Evolutionary conservation across 164 flowering plant species (phyloP), one percentile per base, ranked within the genome.

Genomic region (Piper betle): DNA sequence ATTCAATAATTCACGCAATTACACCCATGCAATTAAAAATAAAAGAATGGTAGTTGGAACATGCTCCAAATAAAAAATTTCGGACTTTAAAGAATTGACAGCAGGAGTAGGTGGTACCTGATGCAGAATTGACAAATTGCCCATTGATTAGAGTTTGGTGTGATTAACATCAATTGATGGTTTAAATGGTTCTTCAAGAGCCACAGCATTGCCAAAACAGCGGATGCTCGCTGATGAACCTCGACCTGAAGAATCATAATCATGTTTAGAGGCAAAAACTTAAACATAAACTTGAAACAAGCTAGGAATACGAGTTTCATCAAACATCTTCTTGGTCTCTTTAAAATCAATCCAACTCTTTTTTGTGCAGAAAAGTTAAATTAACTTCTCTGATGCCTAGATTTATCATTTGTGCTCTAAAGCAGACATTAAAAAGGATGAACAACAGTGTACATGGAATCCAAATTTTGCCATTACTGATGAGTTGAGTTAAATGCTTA

Each of bases 71-170:
- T 38, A 16, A n/a, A n/a, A 38, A 1, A n/a, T 8, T 17, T 15
- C 10, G 16, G 10, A 15, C 9, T 58, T 18, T 15, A 4, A 58
- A 0, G 18, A 3, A 17, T 17, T 39, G 17, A 43, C 39, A n/a
- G n/a, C n/a, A 16, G 10, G 7, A 38, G 15, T 25, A 13, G 3
- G 0, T 25, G 11, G 33, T 46, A 85, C 91, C 91, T 58, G 91
- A 80, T 58, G 80, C 91, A 8, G 91, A 67, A 74, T 85, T 83
- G 20, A 82, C 84, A 68, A 82, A 85, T 18, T 85, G 25, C 5
- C 91, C 91, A 70, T 80, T 66, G 50, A 85, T 85, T 37, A 83
- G 67, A 52, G 86, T 76, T 83, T 68, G 20, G 75, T 79, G 18
- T 74, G 58, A 9, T 79, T 59, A 2, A 82, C 73, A 52, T 68